Conservation (phyloP, 495 filamentous ascomycete species). For the Glonium stellatum region DNA sequence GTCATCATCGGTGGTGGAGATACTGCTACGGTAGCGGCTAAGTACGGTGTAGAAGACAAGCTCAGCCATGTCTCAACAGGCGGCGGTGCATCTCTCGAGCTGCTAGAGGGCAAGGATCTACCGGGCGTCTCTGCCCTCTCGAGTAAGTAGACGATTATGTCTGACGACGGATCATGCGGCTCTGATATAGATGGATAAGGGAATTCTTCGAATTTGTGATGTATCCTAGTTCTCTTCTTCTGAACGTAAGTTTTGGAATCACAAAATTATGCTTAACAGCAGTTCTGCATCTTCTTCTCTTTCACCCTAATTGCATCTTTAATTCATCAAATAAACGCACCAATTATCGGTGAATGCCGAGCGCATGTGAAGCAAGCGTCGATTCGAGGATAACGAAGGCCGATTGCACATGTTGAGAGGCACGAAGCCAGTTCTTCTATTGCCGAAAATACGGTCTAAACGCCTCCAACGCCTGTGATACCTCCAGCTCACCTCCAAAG, state of each 20-base stretch:
- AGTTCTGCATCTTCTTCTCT: slow-evolving; percentile 18
- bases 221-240: slow-evolving; percentile 17
- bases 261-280: background rate
- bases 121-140: slow-evolving; percentile 92
- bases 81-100: slow-evolving; percentile 89
- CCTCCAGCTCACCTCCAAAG: background rate
- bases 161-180: slow-evolving; percentile 8
- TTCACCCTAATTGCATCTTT: background rate
- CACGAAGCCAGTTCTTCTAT: background rate
- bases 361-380: background rate
- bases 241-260: background rate
- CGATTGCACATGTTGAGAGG: background rate
- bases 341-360: background rate
- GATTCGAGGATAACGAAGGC: background rate
- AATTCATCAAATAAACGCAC: background rate
- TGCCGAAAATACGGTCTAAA: background rate
- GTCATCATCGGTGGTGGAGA: slow-evolving; percentile 99
- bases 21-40: slow-evolving; percentile 94
- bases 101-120: slow-evolving; percentile 94
- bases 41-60: slow-evolving; percentile 93
- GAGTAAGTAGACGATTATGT: slow-evolving; percentile 56
- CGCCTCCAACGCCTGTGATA: background rate
- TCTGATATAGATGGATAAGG: slow-evolving; percentile 23
- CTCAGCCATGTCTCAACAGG: slow-evolving; percentile 97
- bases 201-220: slow-evolving; percentile 23